Evolutionary conservation across 1,139 yeast genomes (phyloP).

Genomic region (Candida labiduridarum): DNA sequence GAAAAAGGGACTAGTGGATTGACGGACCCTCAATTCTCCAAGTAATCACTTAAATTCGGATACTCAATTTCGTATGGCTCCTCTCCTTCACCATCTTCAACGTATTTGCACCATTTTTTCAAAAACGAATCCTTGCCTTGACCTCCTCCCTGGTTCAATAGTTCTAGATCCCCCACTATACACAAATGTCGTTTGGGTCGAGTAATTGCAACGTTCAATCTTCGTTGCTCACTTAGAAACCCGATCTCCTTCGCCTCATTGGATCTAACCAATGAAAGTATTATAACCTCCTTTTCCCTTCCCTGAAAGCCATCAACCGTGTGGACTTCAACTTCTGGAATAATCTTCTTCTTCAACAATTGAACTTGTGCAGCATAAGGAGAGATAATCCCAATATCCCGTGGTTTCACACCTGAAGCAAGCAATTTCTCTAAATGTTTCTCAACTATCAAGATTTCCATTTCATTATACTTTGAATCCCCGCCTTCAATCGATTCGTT

Average conservation of each 20-base stretch:
- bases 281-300: slow-evolving; percentile 84
- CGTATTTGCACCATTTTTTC: slow-evolving; percentile 69
- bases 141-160: slow-evolving; percentile 39
- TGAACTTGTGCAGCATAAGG: slow-evolving; percentile 90
- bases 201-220: slow-evolving; percentile 90
- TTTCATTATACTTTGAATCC: slow-evolving; percentile 68
- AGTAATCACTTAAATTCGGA: slow-evolving; percentile 47
- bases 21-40: not conserved
- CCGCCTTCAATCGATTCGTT: slow-evolving; percentile 40
- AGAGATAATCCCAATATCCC: slow-evolving; percentile 77
- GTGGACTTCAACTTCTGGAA: slow-evolving; percentile 36
- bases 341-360: slow-evolving; percentile 44
- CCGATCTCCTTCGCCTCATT: slow-evolving; percentile 67
- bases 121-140: slow-evolving; percentile 42
- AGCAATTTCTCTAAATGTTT: slow-evolving; percentile 57
- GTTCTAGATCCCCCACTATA: slow-evolving; percentile 83
- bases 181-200: slow-evolving; percentile 86
- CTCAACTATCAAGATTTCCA: slow-evolving; percentile 65
- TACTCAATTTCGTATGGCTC: slow-evolving; percentile 58
- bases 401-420: slow-evolving; percentile 46
- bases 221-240: slow-evolving; percentile 67
- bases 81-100: slow-evolving; percentile 38
- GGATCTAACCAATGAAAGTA: slow-evolving; percentile 42
- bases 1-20: no score
- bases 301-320: slow-evolving; percentile 56